Base-by-base conservation (phyloP, 1,139 yeast genomes). In the Suhomyces yuchorum region DNA sequence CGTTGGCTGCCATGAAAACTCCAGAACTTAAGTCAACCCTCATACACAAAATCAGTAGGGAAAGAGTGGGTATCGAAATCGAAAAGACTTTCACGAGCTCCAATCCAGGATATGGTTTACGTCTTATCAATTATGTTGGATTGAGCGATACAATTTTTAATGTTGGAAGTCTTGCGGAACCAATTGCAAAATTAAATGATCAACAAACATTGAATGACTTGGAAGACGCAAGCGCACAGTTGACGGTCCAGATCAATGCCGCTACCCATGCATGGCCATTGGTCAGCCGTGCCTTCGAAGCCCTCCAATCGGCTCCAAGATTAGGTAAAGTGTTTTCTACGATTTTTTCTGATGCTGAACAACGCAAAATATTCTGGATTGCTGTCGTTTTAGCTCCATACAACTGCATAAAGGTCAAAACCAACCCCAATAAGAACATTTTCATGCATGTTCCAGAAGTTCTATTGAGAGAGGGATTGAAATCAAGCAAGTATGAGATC, bases 41-140 rank as follows among this genome's bases (percentile, higher is more conserved):
- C 39, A 66, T 77, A 22, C 73, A 77, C 39, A 95, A 95, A 61
- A 91, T 95, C 44, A 87, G 96, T 51, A 76, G 95, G 46, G 99
- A 93, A 65, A 77, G 99, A 55, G 85, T 95, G 12, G 98, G 97
- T 3, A 84, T 82, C 12, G 99, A 95, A 59, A 66, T 92, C 44
- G 83, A 78, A 43, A 95, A 95, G 65, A 86, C 86, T 36, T 69
- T 92, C 36, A 67, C 68, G n/a, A 82, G 95, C 20, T 59, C 65
- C 4, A 76, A 85, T 55, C 89, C 96, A 0, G 69, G 76, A 0
- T 77, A 81, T 52, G 97, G 95, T 0, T 67, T 91, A 43, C 67
- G 73, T 18, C 65, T 87, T 48, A 74, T 92, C 35, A 78, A 78
- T 39, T 69, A 75, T 41, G 79, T 82, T 11, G 74, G 75, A 1